A percentile compares a stretch with the other conserved stretches of the same genome.
phyloP scores from a whole-genome alignment of 768 basidiomycete genomes.

The Termitomyces heimii region DNA sequence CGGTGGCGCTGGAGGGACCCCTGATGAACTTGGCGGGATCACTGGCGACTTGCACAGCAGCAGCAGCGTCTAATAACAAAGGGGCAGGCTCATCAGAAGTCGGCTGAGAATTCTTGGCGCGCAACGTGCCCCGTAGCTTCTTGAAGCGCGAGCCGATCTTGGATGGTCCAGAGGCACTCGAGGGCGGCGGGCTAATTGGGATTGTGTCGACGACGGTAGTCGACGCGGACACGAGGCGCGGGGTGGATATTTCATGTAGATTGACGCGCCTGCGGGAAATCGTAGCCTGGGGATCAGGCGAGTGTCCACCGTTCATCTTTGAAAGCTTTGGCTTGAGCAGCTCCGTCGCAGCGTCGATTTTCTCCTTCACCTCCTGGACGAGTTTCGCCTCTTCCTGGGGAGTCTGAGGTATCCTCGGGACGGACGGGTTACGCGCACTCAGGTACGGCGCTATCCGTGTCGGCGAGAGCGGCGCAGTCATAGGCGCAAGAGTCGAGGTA shows the following conservation, averaged over 20 bases:
- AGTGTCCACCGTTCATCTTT: conserved; percentile 29
- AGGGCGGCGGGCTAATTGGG: conserved; percentile 44
- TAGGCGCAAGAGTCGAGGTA: conserved; percentile 12
- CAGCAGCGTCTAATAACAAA: conserved; percentile 31
- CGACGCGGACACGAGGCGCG: conserved; percentile 59
- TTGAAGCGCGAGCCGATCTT: conserved; percentile 73
- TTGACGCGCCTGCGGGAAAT: conserved; percentile 54
- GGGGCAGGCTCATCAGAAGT: conserved; percentile 43
- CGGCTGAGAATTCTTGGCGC: conserved; percentile 37
- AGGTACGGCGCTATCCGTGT: conserved; percentile 26
- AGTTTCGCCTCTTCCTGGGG: conserved; percentile 51
- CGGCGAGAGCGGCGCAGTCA: conserved; percentile 13
- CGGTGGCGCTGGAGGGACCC: conserved; percentile 40
- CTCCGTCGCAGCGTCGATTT: conserved; percentile 60
- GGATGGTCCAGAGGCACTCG: conserved; percentile 37
- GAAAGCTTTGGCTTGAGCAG: conserved; percentile 52
- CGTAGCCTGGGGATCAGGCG: conserved; percentile 25
- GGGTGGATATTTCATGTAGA: conserved; percentile 59
- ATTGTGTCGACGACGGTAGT: conserved; percentile 59
- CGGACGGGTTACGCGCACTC: conserved; percentile 35
- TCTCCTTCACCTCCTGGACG: conserved; percentile 60
- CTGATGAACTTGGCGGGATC: conserved; percentile 34
- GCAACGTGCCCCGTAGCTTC: conserved; percentile 63
- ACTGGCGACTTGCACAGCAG: conserved; percentile 31
- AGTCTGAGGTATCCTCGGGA: conserved; percentile 34